phyloP scores from a whole-genome alignment of 768 basidiomycete genomes.

The Coprinopsis marcescibilis region DNA sequence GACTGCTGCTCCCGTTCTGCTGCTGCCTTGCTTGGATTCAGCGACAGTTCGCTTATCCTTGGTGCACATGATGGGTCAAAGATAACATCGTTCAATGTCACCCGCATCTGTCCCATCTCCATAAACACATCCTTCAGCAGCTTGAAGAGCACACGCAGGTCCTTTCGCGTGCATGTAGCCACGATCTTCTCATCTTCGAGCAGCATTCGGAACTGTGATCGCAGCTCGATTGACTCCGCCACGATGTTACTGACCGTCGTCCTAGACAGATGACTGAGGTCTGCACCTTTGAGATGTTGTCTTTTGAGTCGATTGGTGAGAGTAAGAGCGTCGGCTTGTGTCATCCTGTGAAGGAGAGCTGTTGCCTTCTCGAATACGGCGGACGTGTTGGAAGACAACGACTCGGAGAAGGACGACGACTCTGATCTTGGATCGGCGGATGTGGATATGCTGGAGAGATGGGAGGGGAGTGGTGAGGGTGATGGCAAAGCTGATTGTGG shows the following conservation, averaged over 20 bases:
- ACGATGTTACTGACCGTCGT: conserved; percentile 73
- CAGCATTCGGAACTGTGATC: conserved; percentile 64
- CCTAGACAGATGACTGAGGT: conserved; percentile 81
- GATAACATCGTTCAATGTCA: conserved; percentile 82
- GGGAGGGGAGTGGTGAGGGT: conserved; percentile 29
- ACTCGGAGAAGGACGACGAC: conserved; percentile 60
- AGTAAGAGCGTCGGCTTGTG: conserved; percentile 79
- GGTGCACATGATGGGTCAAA: conserved; percentile 77
- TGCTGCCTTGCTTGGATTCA: conserved; percentile 53
- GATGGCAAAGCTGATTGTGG: conserved; percentile 15
- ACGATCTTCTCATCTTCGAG: conserved; percentile 71
- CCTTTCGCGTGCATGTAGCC: conserved; percentile 63
- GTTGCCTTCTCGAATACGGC: conserved; percentile 57
- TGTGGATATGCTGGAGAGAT: conserved; percentile 29
- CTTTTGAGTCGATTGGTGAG: conserved; percentile 87
- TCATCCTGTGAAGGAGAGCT: conserved; percentile 49
- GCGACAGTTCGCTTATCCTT: conserved; percentile 63
- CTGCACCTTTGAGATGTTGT: conserved; percentile 81
- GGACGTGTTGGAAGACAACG: conserved; percentile 50
- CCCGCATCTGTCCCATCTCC: conserved; percentile 78
- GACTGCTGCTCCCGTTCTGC: conserved; percentile 26
- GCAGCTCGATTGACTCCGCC: conserved; percentile 62
- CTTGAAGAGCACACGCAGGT: conserved; percentile 77
- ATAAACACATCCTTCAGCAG: conserved; percentile 79
- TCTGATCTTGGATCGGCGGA: conserved; percentile 64